Conservation (phyloP, 2,329 filamentous ascomycete genomes). For the Cercospora zeina region DNA sequence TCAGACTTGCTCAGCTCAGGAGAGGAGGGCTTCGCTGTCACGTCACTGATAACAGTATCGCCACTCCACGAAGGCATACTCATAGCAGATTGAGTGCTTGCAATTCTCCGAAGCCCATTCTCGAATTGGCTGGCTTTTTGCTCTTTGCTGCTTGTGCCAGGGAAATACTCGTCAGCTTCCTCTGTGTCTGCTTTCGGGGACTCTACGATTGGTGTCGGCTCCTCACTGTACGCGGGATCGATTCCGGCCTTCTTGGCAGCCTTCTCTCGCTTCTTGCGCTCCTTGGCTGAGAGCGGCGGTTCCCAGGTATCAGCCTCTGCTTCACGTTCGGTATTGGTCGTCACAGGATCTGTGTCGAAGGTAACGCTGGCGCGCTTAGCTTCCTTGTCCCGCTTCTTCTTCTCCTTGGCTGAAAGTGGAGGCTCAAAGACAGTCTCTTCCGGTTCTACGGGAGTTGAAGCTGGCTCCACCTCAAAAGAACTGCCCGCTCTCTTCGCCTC, state of each 20-base stretch:
- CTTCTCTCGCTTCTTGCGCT: slow-evolving; percentile 51
- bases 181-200: slow-evolving; percentile 12
- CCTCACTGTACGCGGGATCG: slow-evolving; percentile 20
- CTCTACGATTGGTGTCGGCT: slow-evolving; percentile 19
- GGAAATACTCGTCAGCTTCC: slow-evolving; percentile 34
- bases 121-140: slow-evolving; percentile 47
- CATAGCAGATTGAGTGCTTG: slow-evolving; percentile 10
- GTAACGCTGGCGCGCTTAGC: slow-evolving; percentile 34
- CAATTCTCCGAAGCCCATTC: slow-evolving; percentile 25
- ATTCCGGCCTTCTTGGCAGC: slow-evolving; percentile 36
- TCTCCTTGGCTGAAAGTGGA: slow-evolving; percentile 41
- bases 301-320: slow-evolving; percentile 36
- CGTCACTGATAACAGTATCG: slow-evolving; percentile 12
- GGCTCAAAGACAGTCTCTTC: slow-evolving; percentile 38
- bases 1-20: slow-evolving; percentile 31
- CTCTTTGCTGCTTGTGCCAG: slow-evolving; percentile 40
- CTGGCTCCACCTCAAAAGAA: slow-evolving; percentile 21
- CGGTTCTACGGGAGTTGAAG: slow-evolving; percentile 6
- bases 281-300: slow-evolving; percentile 40
- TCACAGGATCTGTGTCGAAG: slow-evolving; percentile 23
- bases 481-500: slow-evolving; percentile 37
- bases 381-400: slow-evolving; percentile 50
- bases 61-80: slow-evolving; percentile 15
- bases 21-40: slow-evolving; percentile 17
- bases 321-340: slow-evolving; percentile 11